phyloP scores from a whole-genome alignment of 176 grass and related monocot genomes.

The Zea mays region Zm-B73-REFERENCE-NAM-5.0 NC_050096.1:296573001-296573500 shows the following conservation, averaged over 20 bases:
- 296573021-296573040: neutral
- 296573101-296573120: conserved; percentile 79
- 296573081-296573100: conserved; percentile 51
- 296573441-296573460: neutral
- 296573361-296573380: conserved; percentile 70
- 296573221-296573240: conserved; percentile 74
- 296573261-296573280: conserved; percentile 38
- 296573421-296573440: conserved; percentile 53
- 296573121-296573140: conserved; percentile 94
- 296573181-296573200: conserved; percentile 89
- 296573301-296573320: neutral
- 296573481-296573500: neutral
- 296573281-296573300: conserved; percentile 33
- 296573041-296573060: neutral
- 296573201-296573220: conserved; percentile 83
- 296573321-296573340: conserved; percentile 64
- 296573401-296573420: neutral
- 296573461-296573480: conserved; percentile 7
- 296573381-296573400: conserved; percentile 7
- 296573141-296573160: conserved; percentile 76
- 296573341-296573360: conserved; percentile 68
- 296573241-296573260: conserved; percentile 87
- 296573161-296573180: conserved; percentile 69
- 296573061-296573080: conserved; percentile 60
- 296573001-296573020: neutral